Evolutionary conservation across 179 eudicot species (phyloP), one percentile per base, ranked within the genome.

Genomic region (Camellia oleifera): DNA sequence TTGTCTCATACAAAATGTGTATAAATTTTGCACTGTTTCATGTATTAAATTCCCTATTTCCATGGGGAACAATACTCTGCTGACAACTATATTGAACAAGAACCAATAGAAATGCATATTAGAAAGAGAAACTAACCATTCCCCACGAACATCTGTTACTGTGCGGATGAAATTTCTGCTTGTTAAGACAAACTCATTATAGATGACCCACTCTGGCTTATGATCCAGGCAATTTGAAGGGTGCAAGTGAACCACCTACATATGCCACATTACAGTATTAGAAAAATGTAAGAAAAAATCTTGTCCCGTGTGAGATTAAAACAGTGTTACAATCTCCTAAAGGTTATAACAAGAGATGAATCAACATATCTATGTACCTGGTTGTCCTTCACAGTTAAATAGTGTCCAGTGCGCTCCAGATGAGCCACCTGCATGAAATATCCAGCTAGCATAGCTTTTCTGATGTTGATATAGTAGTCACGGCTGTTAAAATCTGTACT

Each of bases 391-490:
- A 92, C 97, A 8, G 98, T 94, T 83, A 96, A 82, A 84, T 96
- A 96, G 62, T 94, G 94, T 23, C 97, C 99, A 69, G 92, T 90
- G 40, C 91, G 92, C 86, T 94, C 99, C 69, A 96, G 77, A 85
- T 96, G 97, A 74, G 97, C 99, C 63, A 96, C 99, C 88, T 96
- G 99, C 98, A 96, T 96, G 83, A 96, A 94, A 79, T 96, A 94
- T 74, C 99, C 98, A 77, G 99, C 96, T 72, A 94, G 81, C 96
- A 96, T 92, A 66, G 99, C 99, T 87, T 96, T 96, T 78, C 99
- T 86, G 66, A 96, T 96, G 89, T 94, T 96, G 82, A 89, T 26
- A 78, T 96, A 96, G 89, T 96, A 96, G 80, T 94, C 96, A 77
- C 97, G 90, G 88, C 97, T 96, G 84, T 88, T 96, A 73, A 96